Conservation (phyloP, 768 basidiomycete genomes). For the Leccinum olivaceopallidum region DNA sequence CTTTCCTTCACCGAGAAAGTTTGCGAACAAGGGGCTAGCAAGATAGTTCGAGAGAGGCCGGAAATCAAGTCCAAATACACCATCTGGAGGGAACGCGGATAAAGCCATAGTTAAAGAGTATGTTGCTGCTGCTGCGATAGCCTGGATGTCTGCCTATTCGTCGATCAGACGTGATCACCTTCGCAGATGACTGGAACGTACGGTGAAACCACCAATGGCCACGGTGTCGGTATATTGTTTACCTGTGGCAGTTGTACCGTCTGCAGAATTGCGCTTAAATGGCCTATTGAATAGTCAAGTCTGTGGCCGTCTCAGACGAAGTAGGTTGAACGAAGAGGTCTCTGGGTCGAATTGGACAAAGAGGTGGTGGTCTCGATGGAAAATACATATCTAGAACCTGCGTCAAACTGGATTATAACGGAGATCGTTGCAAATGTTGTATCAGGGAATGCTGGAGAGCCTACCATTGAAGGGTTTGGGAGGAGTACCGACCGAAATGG, state of each 20-base stretch:
- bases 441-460: not conserved
- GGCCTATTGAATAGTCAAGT: conserved; percentile 12
- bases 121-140: conserved; percentile 9
- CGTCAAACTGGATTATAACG: conserved; percentile 28
- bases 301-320: conserved; percentile 27
- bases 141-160: conserved; percentile 12
- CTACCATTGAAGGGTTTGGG: not conserved
- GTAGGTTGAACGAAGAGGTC: conserved; percentile 20
- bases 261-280: conserved; percentile 35
- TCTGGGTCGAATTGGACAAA: conserved; percentile 7
- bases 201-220: conserved; percentile 4
- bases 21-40: conserved; percentile 31
- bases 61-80: conserved; percentile 34
- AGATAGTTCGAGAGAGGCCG: conserved; percentile 24
- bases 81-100: conserved; percentile 13
- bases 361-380: not conserved
- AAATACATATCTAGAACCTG: conserved; percentile 23
- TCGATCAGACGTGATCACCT: not conserved
- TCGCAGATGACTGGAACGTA: not conserved
- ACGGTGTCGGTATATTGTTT: conserved; percentile 38
- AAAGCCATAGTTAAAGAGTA: conserved; percentile 3
- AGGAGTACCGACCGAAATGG: conserved; percentile 9
- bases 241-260: conserved; percentile 35
- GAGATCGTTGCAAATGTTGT: not conserved
- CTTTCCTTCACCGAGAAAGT: conserved; percentile 19